Evolutionary conservation across 2,329 filamentous ascomycete genomes (phyloP).

Genomic region (Aspergillus sp.): DNA sequence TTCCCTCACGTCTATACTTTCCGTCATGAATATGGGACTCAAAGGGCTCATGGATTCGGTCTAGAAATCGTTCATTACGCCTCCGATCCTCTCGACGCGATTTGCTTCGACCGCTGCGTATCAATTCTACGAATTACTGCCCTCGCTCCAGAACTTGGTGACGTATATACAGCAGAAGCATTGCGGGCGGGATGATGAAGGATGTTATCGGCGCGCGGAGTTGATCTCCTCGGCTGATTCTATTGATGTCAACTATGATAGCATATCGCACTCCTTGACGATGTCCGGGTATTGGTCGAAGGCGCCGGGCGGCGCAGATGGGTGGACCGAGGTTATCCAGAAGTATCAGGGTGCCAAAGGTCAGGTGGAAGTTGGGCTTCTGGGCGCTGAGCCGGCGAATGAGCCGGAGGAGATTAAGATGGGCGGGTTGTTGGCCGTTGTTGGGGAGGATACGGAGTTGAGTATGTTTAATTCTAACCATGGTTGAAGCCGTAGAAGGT

Average conservation of each 20-base stretch:
- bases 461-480: conserved; percentile 45
- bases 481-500: neutral
- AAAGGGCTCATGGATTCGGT: conserved; percentile 5
- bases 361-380: conserved; percentile 79
- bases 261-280: conserved; percentile 67
- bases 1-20: too few species aligned
- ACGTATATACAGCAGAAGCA: conserved; percentile 57
- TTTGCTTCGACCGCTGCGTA: conserved; percentile 66
- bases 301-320: conserved; percentile 30
- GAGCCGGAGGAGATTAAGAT: conserved; percentile 77
- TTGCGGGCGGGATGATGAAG: conserved; percentile 55
- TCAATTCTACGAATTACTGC: conserved; percentile 72
- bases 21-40: too few species aligned
- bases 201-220: conserved; percentile 57
- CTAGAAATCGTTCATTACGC: conserved; percentile 65
- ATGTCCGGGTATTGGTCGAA: conserved; percentile 66
- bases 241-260: conserved; percentile 79
- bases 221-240: conserved; percentile 61
- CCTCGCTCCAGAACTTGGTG: conserved; percentile 60
- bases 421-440: conserved; percentile 75
- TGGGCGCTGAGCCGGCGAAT: conserved; percentile 63
- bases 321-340: conserved; percentile 54
- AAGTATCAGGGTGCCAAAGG: conserved; percentile 40
- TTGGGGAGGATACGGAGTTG: conserved; percentile 74
- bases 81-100: conserved; percentile 60